These are phyloP conservation scores for Veloporphyrellus conicus DNA, from an alignment of 1,284 basidiomycete species.

Conservation along the genomic window DNA sequence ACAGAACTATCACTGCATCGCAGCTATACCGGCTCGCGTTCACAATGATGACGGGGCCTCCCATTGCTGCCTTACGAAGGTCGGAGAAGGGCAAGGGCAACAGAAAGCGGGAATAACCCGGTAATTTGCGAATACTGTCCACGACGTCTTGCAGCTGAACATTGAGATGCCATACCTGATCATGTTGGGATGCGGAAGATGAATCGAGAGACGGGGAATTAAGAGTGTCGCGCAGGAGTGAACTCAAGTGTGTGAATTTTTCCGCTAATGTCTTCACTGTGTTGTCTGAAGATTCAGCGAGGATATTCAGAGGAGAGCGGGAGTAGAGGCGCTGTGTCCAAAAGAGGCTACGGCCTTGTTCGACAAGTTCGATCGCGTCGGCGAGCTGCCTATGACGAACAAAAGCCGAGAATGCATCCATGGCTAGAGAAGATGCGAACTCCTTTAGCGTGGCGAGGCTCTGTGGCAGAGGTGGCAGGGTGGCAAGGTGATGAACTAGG, in stretches of 20 bases:
- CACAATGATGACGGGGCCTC: background rate
- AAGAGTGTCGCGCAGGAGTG: background rate
- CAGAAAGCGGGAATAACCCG: slow-evolving; percentile 18
- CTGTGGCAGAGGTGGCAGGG: slow-evolving; percentile 4
- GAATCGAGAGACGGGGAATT: background rate
- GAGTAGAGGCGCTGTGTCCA: background rate
- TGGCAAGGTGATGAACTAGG: background rate
- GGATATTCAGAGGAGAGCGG: background rate
- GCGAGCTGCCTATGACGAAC: background rate
- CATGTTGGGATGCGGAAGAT: background rate
- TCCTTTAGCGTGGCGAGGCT: background rate
- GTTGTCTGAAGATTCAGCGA: background rate
- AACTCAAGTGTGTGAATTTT: background rate
- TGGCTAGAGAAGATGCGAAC: background rate
- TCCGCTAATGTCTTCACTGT: background rate
- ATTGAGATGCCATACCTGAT: background rate
- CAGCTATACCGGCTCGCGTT: background rate
- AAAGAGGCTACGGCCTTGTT: slow-evolving; percentile 1
- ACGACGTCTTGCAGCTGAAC: background rate
- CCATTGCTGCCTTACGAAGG: background rate
- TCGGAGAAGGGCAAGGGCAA: background rate
- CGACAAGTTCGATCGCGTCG: background rate
- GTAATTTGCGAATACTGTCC: background rate
- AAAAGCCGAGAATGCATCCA: background rate
- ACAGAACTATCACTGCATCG: slow-evolving; percentile 18